Conservation (phyloP, 306 rosid species). For the Corylus avellana region DNA sequence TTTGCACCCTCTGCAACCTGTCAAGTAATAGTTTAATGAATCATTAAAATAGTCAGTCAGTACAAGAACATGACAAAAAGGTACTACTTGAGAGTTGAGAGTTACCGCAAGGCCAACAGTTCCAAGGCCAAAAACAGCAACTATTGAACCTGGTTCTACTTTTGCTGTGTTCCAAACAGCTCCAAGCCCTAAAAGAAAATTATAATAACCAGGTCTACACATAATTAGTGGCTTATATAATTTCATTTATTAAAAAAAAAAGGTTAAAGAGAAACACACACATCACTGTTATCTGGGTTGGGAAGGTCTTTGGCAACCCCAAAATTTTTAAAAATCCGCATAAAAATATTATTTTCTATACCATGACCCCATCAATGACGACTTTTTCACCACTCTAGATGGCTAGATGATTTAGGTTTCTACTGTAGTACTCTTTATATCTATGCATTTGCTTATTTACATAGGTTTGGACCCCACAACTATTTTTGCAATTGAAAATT, state of each 20-base stretch:
- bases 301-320: no score
- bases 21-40: constrained; percentile 19
- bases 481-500: neutral
- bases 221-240: neutral
- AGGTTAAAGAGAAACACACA: neutral
- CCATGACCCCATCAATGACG: no score
- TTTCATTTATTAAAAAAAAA: neutral
- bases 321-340: no score
- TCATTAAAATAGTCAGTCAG: constrained; percentile 19
- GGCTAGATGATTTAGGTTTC: no score
- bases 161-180: constrained; percentile 99
- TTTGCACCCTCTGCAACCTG: constrained; percentile 98
- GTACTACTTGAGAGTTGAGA: constrained; percentile 21
- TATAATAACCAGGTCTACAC: neutral
- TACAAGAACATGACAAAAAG: constrained; percentile 18
- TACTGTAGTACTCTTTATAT: no score
- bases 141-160: constrained; percentile 83
- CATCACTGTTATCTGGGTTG: neutral
- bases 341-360: no score
- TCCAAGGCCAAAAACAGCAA: constrained; percentile 93
- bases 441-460: no score
- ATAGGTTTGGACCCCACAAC: neutral
- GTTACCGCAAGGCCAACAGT: constrained; percentile 95
- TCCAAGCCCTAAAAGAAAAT: constrained; percentile 66
- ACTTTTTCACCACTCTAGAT: no score